A percentile compares a stretch with the other conserved stretches of the same genome.
Conservation (phyloP, 1,284 basidiomycete genomes). For the Xerocomus subilludens region DNA sequence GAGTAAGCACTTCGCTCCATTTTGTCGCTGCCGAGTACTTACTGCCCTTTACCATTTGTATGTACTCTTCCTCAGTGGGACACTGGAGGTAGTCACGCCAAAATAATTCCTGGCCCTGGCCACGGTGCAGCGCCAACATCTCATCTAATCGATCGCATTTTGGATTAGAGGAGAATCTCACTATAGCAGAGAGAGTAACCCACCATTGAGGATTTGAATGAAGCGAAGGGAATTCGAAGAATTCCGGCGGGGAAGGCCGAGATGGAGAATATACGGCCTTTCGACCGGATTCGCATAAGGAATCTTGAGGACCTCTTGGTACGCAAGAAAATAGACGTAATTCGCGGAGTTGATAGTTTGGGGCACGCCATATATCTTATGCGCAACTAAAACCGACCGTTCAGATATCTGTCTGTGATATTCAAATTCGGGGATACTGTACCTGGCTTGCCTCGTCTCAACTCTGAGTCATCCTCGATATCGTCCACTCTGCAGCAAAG, state of each 20-base stretch:
- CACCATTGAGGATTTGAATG: conserved; percentile 77
- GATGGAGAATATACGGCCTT: conserved; percentile 56
- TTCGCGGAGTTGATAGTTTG: conserved; percentile 89
- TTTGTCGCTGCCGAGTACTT: conserved; percentile 44
- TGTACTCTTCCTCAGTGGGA: conserved; percentile 85
- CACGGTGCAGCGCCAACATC: conserved; percentile 80
- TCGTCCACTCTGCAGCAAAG: conserved; percentile 74
- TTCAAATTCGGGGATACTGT: conserved; percentile 12
- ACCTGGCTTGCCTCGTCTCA: conserved; percentile 82
- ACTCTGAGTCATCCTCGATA: conserved; percentile 83
- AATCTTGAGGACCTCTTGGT: conserved; percentile 72
- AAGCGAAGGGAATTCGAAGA: conserved; percentile 54
- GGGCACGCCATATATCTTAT: conserved; percentile 83
- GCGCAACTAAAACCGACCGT: conserved; percentile 64
- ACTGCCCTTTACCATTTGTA: conserved; percentile 89
- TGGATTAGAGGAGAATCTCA: not conserved
- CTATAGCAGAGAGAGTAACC: not conserved
- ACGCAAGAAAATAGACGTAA: conserved; percentile 93
- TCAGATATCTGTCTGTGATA: conserved; percentile 5
- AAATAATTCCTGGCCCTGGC: conserved; percentile 82
- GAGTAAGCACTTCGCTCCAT: not conserved
- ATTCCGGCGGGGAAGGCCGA: conserved; percentile 20
- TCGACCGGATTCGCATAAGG: conserved; percentile 28
- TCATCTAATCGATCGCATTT: conserved; percentile 64
- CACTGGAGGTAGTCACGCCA: conserved; percentile 84